phyloP scores from a whole-genome alignment of 495 filamentous ascomycete genomes.

The Schizothecium vesticola region DNA sequence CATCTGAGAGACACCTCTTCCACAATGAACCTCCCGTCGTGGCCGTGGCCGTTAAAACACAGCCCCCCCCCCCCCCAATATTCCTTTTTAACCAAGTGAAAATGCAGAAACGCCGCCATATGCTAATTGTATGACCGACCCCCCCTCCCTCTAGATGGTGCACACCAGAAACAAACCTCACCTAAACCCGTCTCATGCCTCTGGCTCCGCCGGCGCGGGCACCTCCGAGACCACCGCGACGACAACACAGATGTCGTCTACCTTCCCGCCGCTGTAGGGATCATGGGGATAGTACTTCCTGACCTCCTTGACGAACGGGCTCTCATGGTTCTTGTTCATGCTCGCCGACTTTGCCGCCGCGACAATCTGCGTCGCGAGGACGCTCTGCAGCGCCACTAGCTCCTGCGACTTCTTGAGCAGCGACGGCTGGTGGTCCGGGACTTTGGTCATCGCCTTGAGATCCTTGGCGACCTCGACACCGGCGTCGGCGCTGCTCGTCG shows the following conservation, averaged over 20 bases:
- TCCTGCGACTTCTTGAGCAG: conserved; percentile 9
- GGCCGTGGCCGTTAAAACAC: not conserved
- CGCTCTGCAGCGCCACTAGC: conserved; percentile 57
- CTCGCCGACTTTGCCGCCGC: conserved; percentile 80
- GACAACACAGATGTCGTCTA: conserved; percentile 84
- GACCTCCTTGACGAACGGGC: conserved; percentile 92
- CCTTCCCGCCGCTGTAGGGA: conserved; percentile 78
- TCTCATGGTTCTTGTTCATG: conserved; percentile 68
- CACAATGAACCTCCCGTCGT: not conserved
- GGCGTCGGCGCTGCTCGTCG: conserved; percentile 41
- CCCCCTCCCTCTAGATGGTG: not conserved
- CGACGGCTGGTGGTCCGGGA: conserved; percentile 13
- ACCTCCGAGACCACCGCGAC: conserved; percentile 65
- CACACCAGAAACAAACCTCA: conserved; percentile 25
- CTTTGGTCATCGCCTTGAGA: conserved; percentile 47
- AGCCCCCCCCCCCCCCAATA: not conserved
- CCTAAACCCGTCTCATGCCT: conserved; percentile 17
- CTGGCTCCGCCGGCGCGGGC: conserved; percentile 20
- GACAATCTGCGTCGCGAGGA: conserved; percentile 72
- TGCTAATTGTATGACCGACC: not conserved
- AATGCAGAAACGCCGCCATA: not conserved
- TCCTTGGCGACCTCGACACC: conserved; percentile 54
- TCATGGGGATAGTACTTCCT: conserved; percentile 80
- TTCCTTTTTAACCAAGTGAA: not conserved
- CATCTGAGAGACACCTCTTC: not conserved